Evolutionary conservation across 306 rosid species (phyloP).

Genomic region (Sechiopsis laciniata): DNA sequence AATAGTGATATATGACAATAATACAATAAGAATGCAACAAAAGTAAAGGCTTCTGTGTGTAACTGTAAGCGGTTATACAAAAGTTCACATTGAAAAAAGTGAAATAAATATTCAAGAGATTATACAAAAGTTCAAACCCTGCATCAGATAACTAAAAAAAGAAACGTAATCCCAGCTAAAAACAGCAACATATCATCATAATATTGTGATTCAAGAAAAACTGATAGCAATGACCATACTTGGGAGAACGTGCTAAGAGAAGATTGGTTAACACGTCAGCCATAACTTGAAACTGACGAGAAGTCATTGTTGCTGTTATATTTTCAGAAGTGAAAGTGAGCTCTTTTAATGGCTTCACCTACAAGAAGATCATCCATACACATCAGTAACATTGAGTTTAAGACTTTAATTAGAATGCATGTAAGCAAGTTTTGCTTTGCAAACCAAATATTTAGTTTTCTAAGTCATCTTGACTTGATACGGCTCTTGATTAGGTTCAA

Average conservation of each 20-base stretch:
- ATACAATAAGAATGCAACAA: background rate
- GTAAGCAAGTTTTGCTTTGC: background rate
- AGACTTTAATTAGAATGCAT: background rate
- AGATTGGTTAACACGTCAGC: slow-evolving; percentile 86
- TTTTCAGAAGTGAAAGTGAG: slow-evolving; percentile 77
- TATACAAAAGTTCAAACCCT: background rate
- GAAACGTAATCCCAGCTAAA: slow-evolving; percentile 8
- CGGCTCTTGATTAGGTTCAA: background rate
- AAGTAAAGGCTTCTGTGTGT: background rate
- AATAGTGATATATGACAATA: background rate
- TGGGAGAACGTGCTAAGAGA: slow-evolving; percentile 86
- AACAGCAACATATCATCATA: background rate
- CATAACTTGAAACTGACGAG: slow-evolving; percentile 99
- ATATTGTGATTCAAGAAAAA: background rate
- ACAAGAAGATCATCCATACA: slow-evolving; percentile 34
- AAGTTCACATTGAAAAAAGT: background rate
- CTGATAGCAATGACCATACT: slow-evolving; percentile 38
- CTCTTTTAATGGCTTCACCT: slow-evolving; percentile 97
- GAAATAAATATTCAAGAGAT: background rate
- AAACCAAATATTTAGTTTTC: background rate
- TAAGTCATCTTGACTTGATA: background rate
- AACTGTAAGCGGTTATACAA: too few relatives aligned
- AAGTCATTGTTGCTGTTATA: slow-evolving; percentile 94
- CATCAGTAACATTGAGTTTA: background rate
- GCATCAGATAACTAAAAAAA: background rate